Evolutionary conservation across 176 grass and related monocot species (phyloP).

Genomic region (Calamus simplicifolius): DNA sequence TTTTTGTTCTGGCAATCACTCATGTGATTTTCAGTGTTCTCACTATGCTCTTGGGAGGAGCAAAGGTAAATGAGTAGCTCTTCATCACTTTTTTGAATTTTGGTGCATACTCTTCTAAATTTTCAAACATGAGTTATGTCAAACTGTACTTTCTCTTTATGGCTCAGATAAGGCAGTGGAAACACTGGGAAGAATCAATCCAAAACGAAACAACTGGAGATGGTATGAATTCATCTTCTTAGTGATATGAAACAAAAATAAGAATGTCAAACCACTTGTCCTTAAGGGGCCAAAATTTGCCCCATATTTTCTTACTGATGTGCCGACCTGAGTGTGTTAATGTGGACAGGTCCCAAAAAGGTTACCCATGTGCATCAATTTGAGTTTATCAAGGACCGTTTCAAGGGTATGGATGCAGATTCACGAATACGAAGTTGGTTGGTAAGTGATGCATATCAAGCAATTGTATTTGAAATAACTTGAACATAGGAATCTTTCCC

Average conservation of each 20-base stretch:
- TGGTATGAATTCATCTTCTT: constrained; percentile 26
- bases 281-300: too few relatives aligned
- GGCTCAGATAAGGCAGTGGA: constrained; percentile 77
- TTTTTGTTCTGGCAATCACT: constrained; percentile 82
- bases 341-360: constrained; percentile 33
- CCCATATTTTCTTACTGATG: constrained; percentile 1
- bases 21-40: constrained; percentile 75
- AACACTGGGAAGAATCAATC: constrained; percentile 72
- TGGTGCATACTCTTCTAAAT: too few relatives aligned
- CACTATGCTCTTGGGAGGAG: constrained; percentile 75
- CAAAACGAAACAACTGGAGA: constrained; percentile 45
- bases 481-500: not conserved
- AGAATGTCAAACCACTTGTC: too few relatives aligned
- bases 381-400: constrained; percentile 80
- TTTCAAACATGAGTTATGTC: too few relatives aligned
- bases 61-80: constrained; percentile 37
- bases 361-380: constrained; percentile 31
- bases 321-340: not conserved
- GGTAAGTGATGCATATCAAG: constrained; percentile 46
- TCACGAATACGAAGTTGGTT: constrained; percentile 80
- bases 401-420: constrained; percentile 75
- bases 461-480: not conserved
- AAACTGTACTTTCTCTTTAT: not conserved
- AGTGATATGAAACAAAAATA: too few relatives aligned
- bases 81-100: too few relatives aligned